Conservation (phyloP, 352 stramenopile genomes). For the Phytophthora podocarpi region DNA sequence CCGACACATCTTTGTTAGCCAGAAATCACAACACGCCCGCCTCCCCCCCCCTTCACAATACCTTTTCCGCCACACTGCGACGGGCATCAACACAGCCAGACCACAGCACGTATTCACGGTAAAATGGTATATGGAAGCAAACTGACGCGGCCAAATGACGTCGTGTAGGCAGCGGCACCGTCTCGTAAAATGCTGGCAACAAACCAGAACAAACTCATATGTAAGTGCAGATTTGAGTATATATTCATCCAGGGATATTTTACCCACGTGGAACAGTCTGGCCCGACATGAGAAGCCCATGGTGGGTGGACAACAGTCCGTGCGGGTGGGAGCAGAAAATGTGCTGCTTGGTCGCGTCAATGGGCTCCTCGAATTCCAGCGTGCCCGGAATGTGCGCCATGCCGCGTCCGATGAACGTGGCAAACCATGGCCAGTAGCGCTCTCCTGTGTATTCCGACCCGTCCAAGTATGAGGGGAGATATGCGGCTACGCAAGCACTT, state of each 20-base stretch:
- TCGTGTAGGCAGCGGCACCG: slow-evolving; percentile 60
- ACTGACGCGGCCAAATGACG: slow-evolving; percentile 76
- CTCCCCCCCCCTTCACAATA: neutral
- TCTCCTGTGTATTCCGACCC: slow-evolving; percentile 61
- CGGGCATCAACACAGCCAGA: slow-evolving; percentile 78
- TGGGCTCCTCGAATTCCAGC: slow-evolving; percentile 70
- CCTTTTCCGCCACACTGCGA: slow-evolving; percentile 64
- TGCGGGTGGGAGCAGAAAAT: slow-evolving; percentile 85
- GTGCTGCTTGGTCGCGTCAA: slow-evolving; percentile 70
- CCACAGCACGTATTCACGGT: slow-evolving; percentile 80
- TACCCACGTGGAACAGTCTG: slow-evolving; percentile 61
- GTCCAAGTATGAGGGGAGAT: slow-evolving; percentile 67
- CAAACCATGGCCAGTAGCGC: slow-evolving; percentile 64
- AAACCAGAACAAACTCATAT: neutral
- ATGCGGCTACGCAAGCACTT: slow-evolving; percentile 36
- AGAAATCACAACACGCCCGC: neutral
- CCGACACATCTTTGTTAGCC: neutral
- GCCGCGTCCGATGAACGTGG: slow-evolving; percentile 35
- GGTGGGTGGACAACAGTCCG: slow-evolving; percentile 70
- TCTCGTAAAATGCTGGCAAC: slow-evolving; percentile 68
- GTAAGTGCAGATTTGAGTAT: too few relatives aligned
- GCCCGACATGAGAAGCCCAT: slow-evolving; percentile 66
- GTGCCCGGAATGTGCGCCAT: slow-evolving; percentile 53
- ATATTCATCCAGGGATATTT: too few relatives aligned
- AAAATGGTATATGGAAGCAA: slow-evolving; percentile 78